Percentiles rank a stretch among this genome's conserved stretches.
These are phyloP conservation scores for Flaveria ramosissima DNA, from an alignment of 129 eudicot genomes.

Conservation along the genomic window DNA sequence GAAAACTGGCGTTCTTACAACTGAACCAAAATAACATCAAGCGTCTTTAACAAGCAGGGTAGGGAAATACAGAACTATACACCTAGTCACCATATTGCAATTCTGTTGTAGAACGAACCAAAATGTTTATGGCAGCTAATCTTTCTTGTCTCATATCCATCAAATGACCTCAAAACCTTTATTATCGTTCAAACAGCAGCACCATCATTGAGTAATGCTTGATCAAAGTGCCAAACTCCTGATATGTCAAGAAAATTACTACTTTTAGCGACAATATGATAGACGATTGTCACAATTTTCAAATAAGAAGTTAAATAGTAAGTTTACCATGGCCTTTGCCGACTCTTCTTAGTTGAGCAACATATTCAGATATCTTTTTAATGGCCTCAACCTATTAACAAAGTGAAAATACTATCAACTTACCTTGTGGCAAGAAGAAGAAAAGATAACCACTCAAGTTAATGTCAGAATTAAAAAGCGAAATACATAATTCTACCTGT, in stretches of 20 bases:
- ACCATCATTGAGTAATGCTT: slow-evolving; percentile 65
- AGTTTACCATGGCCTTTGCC: slow-evolving; percentile 96
- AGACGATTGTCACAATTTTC: neutral
- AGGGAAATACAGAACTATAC: slow-evolving; percentile 3
- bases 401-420: slow-evolving; percentile 4
- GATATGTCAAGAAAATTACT: slow-evolving; percentile 25
- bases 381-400: slow-evolving; percentile 80
- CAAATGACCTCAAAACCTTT: slow-evolving; percentile 5
- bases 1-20: slow-evolving; percentile 2
- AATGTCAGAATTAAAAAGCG: neutral
- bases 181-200: slow-evolving; percentile 53
- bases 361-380: slow-evolving; percentile 91
- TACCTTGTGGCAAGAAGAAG: slow-evolving; percentile 3
- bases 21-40: neutral
- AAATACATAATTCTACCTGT: slow-evolving; percentile 53
- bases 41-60: neutral
- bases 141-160: neutral
- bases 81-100: slow-evolving; percentile 13
- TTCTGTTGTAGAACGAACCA: neutral
- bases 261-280: slow-evolving; percentile 17
- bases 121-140: neutral
- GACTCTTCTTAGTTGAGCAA: slow-evolving; percentile 91
- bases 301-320: neutral
- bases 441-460: neutral
- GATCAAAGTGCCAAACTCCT: slow-evolving; percentile 97